Evolutionary conservation across 306 rosid species (phyloP), one percentile per base, ranked within the genome.

Genomic region (Acacia melanoxylon): DNA sequence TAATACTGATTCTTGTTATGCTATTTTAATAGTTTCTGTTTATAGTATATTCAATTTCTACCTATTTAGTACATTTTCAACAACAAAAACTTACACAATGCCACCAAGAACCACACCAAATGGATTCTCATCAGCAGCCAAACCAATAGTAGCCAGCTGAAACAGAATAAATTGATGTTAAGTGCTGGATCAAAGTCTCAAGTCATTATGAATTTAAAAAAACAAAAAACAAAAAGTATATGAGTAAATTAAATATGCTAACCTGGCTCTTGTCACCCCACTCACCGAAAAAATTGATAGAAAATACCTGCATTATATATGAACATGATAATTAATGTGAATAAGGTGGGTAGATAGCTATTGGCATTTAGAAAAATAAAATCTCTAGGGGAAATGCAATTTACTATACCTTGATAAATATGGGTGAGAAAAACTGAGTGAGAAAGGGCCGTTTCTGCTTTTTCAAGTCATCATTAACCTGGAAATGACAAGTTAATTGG

Each of bases 201-300:
- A 41, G 35, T 31, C 48, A 48, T 29, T 29, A 29, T 11, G 20
- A 11, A 3, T 4, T 37, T 37, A 4, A 19, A n/a, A 63, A 58
- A 29, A 29, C 1, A 1, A 29, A 3, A 11, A 11, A 27, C 68
- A 27, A 27, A 61, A 4, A 62, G 41, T 13, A 29, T 13, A 2
- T 63, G 10, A 16, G 41, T 37, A 37, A 37, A 37, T 37, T 37
- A 31, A 29, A 63, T 22, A 76, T 35, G 46, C 80, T 84, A 82
- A 91, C 95, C 91, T 91, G 95, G 77, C 95, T 91, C 86, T 79
- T 91, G 86, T 91, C 93, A 49, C 93, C 93, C 93, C 96, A 89
- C 83, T 91, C 96, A 59, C 96, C 92, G 5, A 91, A 91, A 77
- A 91, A 91, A 1, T 85, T 89, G 80, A 91, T 84, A 27, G 95